phyloP scores from a whole-genome alignment of 495 filamentous ascomycete genomes.

The Polyplosphaeria fusca region DNA sequence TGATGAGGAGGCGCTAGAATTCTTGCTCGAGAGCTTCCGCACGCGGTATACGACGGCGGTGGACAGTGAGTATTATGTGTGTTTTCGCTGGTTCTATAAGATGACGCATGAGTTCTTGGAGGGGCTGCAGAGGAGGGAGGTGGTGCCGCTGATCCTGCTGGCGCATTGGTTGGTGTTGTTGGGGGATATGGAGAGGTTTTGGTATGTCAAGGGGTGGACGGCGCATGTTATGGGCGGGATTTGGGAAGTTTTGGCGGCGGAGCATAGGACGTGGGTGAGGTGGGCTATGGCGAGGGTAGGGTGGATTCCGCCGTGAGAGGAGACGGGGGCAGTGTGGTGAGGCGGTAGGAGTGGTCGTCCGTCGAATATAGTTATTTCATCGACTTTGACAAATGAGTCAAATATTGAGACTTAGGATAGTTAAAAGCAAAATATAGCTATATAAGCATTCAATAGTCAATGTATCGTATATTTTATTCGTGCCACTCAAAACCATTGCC shows the following conservation, averaged over 20 bases:
- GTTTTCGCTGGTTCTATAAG: conserved; percentile 9
- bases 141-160: conserved; percentile 2
- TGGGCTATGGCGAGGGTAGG: conserved; percentile 12
- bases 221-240: conserved; percentile 10
- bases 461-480: too few species aligned
- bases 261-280: conserved; percentile 8
- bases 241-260: not conserved
- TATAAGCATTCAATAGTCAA: too few species aligned
- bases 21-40: not conserved
- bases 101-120: not conserved
- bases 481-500: too few species aligned
- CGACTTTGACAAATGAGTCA: too few species aligned
- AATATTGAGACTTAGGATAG: too few species aligned
- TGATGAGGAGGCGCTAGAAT: not conserved
- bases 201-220: conserved; percentile 17
- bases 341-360: too few species aligned
- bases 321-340: too few species aligned
- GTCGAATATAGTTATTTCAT: too few species aligned
- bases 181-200: conserved; percentile 12
- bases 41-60: not conserved
- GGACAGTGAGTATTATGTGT: conserved; percentile 1
- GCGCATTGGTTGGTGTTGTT: conserved; percentile 7
- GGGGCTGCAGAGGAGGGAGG: conserved; percentile 1
- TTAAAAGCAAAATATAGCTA: too few species aligned
- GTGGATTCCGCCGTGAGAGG: conserved; percentile 8